Base-by-base conservation (phyloP, 208 protist genomes). In the Trypanosoma mega region DNA sequence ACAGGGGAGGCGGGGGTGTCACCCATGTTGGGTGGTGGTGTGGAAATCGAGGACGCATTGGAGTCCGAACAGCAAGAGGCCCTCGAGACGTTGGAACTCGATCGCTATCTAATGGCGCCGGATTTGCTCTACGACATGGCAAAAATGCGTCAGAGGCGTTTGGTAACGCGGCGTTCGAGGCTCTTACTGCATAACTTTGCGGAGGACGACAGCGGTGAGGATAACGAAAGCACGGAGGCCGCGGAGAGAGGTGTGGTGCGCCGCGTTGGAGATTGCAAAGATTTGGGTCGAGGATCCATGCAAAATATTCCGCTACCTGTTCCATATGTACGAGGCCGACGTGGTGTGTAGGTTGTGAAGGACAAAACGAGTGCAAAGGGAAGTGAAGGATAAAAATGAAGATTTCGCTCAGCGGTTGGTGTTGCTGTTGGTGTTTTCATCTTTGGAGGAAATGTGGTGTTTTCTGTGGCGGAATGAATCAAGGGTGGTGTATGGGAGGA, bases 101-200 rank as follows among this genome's bases (percentile, higher is more conserved):
- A 95, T 55, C 82, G 88, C 46, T 95, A 91, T 55, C 71, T 95
- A 5, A 72, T 92, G 29, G 80, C 82, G 0, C 88, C 88, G 0
- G 88, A 95, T 49, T 61, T 95, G 53, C 71, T 95, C 21, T 71
- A 84, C 0, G 85, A 95, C 67, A 91, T 95, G 26, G 67, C 63
- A 24, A 87, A 83, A 60, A 72, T 80, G 65, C 72, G 88, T 34
- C 88, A 95, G 74, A 47, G 76, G 23, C 70, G 83, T 8, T 74
- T 87, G 8, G 73, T 95, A 5, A 91, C 88, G 11, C 57, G 53
- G n/a, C 56, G 66, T 34, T 84, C 89, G 31, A 77, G 75, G 29
- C 66, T 95, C 1, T 41, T 92, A 20, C 64, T 95, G 34, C 70
- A 87, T 29, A 71, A 80, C 20, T 95, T 95, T 64, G 51, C 72